Conservation (phyloP, 2,329 filamentous ascomycete genomes). For the Neonectria faginata region DNA sequence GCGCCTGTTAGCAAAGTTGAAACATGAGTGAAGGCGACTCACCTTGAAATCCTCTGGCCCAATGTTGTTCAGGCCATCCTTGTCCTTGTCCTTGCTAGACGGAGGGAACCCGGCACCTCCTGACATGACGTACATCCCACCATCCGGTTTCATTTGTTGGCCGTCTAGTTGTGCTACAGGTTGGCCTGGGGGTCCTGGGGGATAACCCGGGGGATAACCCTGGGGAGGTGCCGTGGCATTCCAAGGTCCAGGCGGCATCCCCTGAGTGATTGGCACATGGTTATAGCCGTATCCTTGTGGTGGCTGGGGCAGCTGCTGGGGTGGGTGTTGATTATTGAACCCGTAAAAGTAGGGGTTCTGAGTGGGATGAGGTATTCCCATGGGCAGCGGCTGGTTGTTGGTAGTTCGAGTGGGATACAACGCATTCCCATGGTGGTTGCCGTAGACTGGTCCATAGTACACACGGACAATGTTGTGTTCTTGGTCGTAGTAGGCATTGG, state of each 20-base stretch:
- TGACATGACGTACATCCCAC: constrained; percentile 15
- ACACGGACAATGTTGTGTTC: constrained; percentile 64
- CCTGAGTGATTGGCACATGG: constrained; percentile 48
- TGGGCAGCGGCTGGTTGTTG: constrained; percentile 49
- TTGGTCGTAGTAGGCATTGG: constrained; percentile 70
- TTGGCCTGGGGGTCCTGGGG: constrained; percentile 23
- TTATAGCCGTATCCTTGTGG: constrained; percentile 36
- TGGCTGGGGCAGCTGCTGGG: constrained; percentile 32
- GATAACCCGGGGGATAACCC: constrained; percentile 34
- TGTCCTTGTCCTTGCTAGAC: constrained; percentile 40
- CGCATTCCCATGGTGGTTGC: constrained; percentile 58
- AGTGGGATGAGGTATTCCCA: constrained; percentile 58
- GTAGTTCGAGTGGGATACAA: constrained; percentile 59
- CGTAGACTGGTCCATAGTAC: constrained; percentile 68
- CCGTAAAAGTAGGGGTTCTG: constrained; percentile 59
- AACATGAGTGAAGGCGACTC: constrained; percentile 10
- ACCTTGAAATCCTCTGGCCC: constrained; percentile 40
- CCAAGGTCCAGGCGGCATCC: constrained; percentile 42
- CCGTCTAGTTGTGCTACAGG: constrained; percentile 7
- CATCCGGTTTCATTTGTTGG: constrained; percentile 23
- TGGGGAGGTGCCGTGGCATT: constrained; percentile 38
- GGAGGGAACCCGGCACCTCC: constrained; percentile 24
- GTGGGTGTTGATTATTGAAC: constrained; percentile 46
- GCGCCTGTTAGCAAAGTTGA: constrained; percentile 24
- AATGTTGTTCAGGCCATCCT: constrained; percentile 48